A percentile compares a stretch with the other conserved stretches of the same genome.
Conservation (phyloP, 305 asterid species). For the Withania somnifera region DNA sequence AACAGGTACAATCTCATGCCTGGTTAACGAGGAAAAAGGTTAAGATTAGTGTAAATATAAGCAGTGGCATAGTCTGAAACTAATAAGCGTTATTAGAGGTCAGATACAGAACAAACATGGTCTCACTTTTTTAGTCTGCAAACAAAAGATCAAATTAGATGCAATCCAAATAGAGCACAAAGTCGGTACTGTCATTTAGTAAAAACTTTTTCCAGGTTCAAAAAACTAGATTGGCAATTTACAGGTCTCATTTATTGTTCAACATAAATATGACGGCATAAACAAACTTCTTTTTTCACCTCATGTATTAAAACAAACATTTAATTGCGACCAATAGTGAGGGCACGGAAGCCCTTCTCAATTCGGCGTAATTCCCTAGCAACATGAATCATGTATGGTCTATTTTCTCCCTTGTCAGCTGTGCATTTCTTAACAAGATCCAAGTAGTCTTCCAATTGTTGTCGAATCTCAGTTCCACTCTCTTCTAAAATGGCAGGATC, state of each 20-base stretch:
- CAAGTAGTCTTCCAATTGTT: background rate
- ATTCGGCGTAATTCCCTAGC: background rate
- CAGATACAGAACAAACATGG: background rate
- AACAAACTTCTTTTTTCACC: background rate
- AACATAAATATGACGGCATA: background rate
- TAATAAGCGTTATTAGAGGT: background rate
- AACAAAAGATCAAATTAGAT: background rate
- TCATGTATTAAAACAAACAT: background rate
- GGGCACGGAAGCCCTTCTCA: background rate
- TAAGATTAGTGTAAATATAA: background rate
- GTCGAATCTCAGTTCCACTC: background rate
- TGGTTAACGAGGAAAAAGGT: background rate
- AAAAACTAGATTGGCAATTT: background rate
- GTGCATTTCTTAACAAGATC: background rate
- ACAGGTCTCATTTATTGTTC: background rate
- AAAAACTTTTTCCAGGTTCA: background rate
- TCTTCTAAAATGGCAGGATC: background rate
- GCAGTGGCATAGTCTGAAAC: background rate
- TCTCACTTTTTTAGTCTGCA: background rate
- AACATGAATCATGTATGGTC: background rate
- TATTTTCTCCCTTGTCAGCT: background rate
- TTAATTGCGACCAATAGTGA: background rate
- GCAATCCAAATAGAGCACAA: background rate
- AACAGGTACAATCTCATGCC: too few species aligned
- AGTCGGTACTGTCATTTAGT: background rate